phyloP scores from a whole-genome alignment of 2,329 filamentous ascomycete species.

The Zasmidium angulare region DNA sequence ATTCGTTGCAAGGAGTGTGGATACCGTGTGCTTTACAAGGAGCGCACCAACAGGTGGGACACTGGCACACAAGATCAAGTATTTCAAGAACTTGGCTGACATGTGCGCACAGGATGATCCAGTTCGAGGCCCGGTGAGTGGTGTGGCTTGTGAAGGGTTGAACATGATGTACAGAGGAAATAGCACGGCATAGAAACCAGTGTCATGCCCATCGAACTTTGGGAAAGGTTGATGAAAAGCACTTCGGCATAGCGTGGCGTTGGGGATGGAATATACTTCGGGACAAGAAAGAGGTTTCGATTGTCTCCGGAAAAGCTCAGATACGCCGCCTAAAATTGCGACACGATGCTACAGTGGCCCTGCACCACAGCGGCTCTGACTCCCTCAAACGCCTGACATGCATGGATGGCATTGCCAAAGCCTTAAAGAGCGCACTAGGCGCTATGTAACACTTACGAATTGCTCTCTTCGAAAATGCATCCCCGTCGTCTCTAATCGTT shows the following conservation, averaged over 20 bases:
- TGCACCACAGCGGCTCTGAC: background rate
- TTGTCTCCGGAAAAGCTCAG: background rate
- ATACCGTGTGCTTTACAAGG: conserved; percentile 94
- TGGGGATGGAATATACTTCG: background rate
- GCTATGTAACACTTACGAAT: background rate
- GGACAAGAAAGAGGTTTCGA: background rate
- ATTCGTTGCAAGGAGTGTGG: conserved; percentile 92
- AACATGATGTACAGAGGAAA: background rate
- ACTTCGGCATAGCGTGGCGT: background rate
- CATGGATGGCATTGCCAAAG: background rate
- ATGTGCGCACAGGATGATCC: conserved; percentile 74
- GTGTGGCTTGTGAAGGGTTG: background rate
- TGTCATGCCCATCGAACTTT: too few species aligned
- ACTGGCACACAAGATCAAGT: background rate
- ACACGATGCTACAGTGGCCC: conserved; percentile 1
- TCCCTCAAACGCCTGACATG: background rate
- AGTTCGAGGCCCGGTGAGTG: conserved; percentile 87
- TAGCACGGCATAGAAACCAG: background rate
- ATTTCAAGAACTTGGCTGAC: conserved; percentile 12
- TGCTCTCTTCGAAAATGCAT: conserved; percentile 3
- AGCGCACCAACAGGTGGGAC: conserved; percentile 89
- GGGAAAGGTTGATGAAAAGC: background rate
- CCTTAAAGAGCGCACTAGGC: conserved; percentile 1
- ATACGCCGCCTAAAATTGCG: background rate
- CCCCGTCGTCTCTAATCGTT: conserved; percentile 11